Conservation (phyloP, 2,329 filamentous ascomycete genomes). For the Colletotrichum nymphaeae region DNA sequence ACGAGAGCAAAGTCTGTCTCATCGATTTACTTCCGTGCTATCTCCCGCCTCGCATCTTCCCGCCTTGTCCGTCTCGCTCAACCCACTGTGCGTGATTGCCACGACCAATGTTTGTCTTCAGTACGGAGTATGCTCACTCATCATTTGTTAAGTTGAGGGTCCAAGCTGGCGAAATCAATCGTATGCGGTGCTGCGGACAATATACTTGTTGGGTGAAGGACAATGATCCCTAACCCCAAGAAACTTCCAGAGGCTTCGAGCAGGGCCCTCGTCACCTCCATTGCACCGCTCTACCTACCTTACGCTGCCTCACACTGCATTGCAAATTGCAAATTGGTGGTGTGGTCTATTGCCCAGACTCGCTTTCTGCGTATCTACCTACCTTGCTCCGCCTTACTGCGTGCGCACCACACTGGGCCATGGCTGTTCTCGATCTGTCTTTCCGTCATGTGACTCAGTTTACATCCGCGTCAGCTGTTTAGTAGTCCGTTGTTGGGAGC, state of each 20-base stretch:
- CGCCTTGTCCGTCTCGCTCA: neutral
- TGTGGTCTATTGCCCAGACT: neutral
- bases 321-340: neutral
- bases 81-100: neutral
- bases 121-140: slow-evolving; percentile 7
- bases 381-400: neutral
- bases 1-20: neutral
- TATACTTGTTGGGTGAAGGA: neutral
- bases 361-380: neutral
- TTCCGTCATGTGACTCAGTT: neutral
- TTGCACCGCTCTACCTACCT: neutral
- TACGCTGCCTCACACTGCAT: neutral
- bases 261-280: neutral
- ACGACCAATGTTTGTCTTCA: neutral
- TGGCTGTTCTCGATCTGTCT: neutral
- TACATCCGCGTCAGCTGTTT: slow-evolving; percentile 4
- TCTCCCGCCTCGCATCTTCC: neutral
- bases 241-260: slow-evolving; percentile 3
- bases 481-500: neutral
- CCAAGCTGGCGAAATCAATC: neutral
- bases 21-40: neutral
- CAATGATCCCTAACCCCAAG: neutral
- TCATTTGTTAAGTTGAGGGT: neutral
- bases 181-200: neutral
- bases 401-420: neutral